A percentile compares a stretch with the other conserved stretches of the same genome.
These are phyloP conservation scores for Teunomyces funiuensis DNA, from an alignment of 805 yeast species.

Conservation along the genomic window DNA sequence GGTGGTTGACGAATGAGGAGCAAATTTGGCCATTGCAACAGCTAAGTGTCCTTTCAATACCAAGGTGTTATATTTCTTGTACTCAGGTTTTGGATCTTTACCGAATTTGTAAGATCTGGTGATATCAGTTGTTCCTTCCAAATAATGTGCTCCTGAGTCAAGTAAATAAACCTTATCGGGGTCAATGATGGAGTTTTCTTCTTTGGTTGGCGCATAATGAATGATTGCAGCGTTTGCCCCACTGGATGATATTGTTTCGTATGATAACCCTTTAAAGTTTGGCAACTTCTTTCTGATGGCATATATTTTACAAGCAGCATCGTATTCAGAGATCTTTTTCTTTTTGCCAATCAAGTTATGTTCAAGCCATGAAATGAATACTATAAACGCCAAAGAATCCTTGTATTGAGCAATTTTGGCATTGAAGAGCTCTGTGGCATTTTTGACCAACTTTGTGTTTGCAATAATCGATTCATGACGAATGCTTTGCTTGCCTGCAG, in stretches of 20 bases:
- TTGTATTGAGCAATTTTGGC: conserved; percentile 74
- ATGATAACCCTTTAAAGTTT: conserved; percentile 66
- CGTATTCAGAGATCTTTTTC: conserved; percentile 55
- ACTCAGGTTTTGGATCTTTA: conserved; percentile 29
- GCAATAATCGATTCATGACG: conserved; percentile 33
- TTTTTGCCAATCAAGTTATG: conserved; percentile 43
- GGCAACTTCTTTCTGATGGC: conserved; percentile 53
- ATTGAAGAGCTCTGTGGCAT: conserved; percentile 66
- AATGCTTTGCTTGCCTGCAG: conserved; percentile 24
- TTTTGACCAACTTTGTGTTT: conserved; percentile 73
- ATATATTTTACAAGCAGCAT: conserved; percentile 60
- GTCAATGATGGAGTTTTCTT: conserved; percentile 59
- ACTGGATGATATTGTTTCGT: conserved; percentile 73
- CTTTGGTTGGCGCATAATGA: conserved; percentile 70
- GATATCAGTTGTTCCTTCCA: conserved; percentile 95
- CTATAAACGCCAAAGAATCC: conserved; percentile 76
- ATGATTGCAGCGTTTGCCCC: conserved; percentile 76
- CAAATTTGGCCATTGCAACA: conserved; percentile 76
- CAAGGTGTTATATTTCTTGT: conserved; percentile 72
- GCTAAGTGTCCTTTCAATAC: conserved; percentile 92
- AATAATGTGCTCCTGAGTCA: conserved; percentile 90
- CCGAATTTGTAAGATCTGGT: conserved; percentile 82
- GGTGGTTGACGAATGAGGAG: conserved; percentile 57
- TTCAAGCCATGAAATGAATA: conserved; percentile 84
- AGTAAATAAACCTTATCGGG: conserved; percentile 68